Conservation (phyloP, 257 asterid genomes). For the Capsicum chinense region DNA sequence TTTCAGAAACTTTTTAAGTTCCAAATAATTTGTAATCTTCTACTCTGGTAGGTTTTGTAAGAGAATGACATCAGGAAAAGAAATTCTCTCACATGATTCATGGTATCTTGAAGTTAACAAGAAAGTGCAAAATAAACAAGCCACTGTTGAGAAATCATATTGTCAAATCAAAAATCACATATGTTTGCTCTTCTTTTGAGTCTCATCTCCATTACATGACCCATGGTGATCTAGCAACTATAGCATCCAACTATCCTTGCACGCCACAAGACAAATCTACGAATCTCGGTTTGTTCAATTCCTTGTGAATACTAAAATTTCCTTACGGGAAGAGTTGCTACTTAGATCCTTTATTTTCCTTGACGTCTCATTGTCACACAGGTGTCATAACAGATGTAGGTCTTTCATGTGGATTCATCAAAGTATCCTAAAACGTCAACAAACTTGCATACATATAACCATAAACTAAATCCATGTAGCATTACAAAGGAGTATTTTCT, state of each 20-base stretch:
- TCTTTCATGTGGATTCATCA: conserved; percentile 6
- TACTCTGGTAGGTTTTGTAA: conserved; percentile 3
- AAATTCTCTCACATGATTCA: not conserved
- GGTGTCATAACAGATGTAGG: not conserved
- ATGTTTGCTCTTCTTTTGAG: not conserved
- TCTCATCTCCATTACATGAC: not conserved
- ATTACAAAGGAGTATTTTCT: not conserved
- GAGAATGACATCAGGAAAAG: not conserved
- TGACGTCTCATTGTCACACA: not conserved
- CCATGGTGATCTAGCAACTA: conserved; percentile 8
- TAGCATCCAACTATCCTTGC: not conserved
- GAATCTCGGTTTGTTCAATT: not conserved
- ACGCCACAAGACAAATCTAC: not conserved
- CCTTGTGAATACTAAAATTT: not conserved
- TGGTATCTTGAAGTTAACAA: conserved; percentile 18
- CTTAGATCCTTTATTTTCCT: not conserved
- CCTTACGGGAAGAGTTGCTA: not conserved
- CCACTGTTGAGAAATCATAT: not conserved
- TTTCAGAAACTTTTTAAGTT: not conserved
- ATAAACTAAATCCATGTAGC: not conserved
- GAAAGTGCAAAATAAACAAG: not conserved
- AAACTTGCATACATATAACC: not conserved
- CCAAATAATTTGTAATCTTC: not conserved
- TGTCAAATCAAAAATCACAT: not conserved
- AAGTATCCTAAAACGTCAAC: not conserved